phyloP scores from a whole-genome alignment of 257 asterid species.

The Nicotiana otophora region DNA sequence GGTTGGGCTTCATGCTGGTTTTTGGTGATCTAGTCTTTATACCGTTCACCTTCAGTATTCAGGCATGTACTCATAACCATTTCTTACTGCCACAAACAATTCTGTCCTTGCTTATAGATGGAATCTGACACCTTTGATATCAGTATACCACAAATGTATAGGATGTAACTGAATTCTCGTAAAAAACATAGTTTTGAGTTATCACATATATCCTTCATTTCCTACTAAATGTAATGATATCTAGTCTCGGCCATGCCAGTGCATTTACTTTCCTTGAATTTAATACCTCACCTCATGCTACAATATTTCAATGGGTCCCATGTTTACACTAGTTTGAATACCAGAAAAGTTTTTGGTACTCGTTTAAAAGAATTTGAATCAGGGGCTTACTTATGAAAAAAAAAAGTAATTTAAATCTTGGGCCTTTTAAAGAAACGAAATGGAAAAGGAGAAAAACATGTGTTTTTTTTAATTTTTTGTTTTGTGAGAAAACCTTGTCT shows the following conservation, averaged over 20 bases:
- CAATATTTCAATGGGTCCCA: neutral
- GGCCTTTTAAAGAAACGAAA: neutral
- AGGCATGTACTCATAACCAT: slow-evolving; percentile 40
- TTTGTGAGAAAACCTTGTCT: neutral
- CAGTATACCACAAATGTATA: neutral
- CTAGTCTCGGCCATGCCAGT: neutral
- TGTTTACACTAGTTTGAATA: neutral
- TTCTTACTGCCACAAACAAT: neutral
- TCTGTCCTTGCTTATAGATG: neutral
- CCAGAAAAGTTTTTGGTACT: neutral
- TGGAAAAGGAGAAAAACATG: neutral
- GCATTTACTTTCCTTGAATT: neutral
- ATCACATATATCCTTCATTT: neutral
- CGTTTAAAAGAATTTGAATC: neutral
- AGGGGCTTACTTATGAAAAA: neutral
- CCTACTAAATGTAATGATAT: neutral
- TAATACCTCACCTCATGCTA: neutral
- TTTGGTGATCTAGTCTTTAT: slow-evolving; percentile 97
- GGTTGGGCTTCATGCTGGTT: slow-evolving; percentile 97
- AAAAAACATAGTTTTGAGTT: neutral
- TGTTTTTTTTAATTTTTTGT: neutral
- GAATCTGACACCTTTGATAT: neutral
- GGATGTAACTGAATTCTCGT: neutral
- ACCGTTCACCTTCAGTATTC: slow-evolving; percentile 96
- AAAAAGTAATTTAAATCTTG: neutral